Conservation (phyloP, 176 grass and related monocot species). For the Cenchrus americanus region DNA sequence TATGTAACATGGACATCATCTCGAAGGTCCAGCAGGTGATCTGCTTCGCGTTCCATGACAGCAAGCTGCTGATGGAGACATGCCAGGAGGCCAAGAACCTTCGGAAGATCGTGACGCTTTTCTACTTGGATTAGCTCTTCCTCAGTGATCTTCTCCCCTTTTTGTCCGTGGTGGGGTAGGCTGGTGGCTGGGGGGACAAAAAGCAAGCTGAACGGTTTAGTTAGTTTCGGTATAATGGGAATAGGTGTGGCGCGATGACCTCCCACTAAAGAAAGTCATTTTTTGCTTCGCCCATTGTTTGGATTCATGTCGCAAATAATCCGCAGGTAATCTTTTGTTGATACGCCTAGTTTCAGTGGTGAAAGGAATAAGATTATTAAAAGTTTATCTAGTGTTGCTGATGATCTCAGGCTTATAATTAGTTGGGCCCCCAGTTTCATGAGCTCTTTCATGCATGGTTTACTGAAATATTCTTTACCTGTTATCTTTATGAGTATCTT, state of each 20-base stretch:
- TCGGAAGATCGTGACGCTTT: constrained; percentile 96
- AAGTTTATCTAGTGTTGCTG: background rate
- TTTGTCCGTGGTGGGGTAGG: constrained; percentile 53
- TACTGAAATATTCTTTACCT: background rate
- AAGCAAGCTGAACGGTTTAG: constrained; percentile 32
- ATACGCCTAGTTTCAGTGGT: constrained; percentile 35
- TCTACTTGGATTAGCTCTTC: constrained; percentile 86
- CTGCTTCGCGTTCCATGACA: constrained; percentile 98
- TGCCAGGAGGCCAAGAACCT: constrained; percentile 98
- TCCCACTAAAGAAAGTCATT: constrained; percentile 40
- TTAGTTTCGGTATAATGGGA: constrained; percentile 37
- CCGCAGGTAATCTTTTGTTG: constrained; percentile 44
- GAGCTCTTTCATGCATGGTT: background rate
- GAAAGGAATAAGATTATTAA: constrained; percentile 30
- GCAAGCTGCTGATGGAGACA: constrained; percentile 97
- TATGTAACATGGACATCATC: constrained; percentile 99
- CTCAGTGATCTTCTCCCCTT: constrained; percentile 13
- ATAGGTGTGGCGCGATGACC: constrained; percentile 37
- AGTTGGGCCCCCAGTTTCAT: background rate
- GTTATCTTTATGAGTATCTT: background rate
- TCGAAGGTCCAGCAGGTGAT: constrained; percentile 96
- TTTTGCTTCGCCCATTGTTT: constrained; percentile 55
- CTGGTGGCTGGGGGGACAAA: constrained; percentile 20
- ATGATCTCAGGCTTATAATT: background rate
- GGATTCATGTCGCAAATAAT: constrained; percentile 56